These are phyloP conservation scores for Jacaranda mimosifolia DNA, from an alignment of 257 asterid genomes.

Conservation along the genomic window DNA sequence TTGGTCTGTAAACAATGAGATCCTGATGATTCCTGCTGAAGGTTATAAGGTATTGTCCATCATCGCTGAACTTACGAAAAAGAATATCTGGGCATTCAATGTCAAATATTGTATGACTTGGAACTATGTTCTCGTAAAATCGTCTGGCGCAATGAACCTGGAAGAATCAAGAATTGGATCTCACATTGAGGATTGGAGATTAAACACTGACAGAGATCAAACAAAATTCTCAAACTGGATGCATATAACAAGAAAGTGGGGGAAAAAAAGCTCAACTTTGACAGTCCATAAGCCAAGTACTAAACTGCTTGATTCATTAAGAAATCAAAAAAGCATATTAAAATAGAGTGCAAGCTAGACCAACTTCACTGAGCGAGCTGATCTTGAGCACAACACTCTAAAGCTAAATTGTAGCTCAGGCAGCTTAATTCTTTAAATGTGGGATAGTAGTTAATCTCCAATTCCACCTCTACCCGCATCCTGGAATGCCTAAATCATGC, in stretches of 20 bases:
- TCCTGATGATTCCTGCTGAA: constrained; percentile 95
- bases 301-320: constrained; percentile 22
- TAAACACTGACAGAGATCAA: constrained; percentile 24
- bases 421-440: not conserved
- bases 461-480: constrained; percentile 22
- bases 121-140: constrained; percentile 94
- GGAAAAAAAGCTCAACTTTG: not conserved
- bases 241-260: not conserved
- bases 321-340: not conserved
- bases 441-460: constrained; percentile 24
- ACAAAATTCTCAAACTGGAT: constrained; percentile 23
- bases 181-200: constrained; percentile 21
- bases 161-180: constrained; percentile 35
- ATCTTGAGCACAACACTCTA: constrained; percentile 16
- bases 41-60: constrained; percentile 88
- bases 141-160: constrained; percentile 78
- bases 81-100: constrained; percentile 91
- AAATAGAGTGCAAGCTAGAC: not conserved
- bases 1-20: constrained; percentile 87
- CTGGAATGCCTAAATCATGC: not conserved
- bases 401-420: constrained; percentile 23
- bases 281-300: constrained; percentile 15
- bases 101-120: constrained; percentile 81
- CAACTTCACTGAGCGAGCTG: constrained; percentile 7
- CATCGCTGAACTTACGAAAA: constrained; percentile 97